These are phyloP conservation scores for Avena sativa DNA, from an alignment of 176 grass and related monocot genomes.

Conservation along the genomic window DNA sequence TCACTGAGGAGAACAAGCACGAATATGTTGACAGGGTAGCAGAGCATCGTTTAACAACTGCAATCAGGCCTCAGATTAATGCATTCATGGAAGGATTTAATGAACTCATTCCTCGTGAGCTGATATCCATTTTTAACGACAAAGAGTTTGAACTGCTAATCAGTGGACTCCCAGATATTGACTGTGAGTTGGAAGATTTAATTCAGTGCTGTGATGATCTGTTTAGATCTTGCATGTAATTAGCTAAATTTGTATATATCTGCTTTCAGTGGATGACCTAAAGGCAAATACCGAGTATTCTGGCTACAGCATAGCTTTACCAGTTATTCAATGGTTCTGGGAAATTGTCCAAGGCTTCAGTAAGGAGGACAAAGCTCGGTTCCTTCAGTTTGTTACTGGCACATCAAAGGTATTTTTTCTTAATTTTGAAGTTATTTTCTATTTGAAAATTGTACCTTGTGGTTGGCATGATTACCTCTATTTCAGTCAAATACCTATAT, in stretches of 20 bases:
- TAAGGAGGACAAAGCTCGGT: slow-evolving; percentile 98
- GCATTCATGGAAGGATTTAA: slow-evolving; percentile 92
- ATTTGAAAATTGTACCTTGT: not conserved
- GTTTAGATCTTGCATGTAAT: not conserved
- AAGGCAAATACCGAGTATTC: slow-evolving; percentile 97
- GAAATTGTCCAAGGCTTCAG: slow-evolving; percentile 94
- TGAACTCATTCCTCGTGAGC: slow-evolving; percentile 81
- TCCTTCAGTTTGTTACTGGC: slow-evolving; percentile 97
- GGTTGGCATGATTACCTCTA: not conserved
- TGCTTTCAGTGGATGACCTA: slow-evolving; percentile 89
- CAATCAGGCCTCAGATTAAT: slow-evolving; percentile 97
- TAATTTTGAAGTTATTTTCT: not conserved
- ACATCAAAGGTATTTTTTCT: slow-evolving; percentile 85
- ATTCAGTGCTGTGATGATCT: slow-evolving; percentile 1
- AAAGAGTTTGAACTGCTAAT: slow-evolving; percentile 98
- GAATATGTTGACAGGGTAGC: slow-evolving; percentile 89
- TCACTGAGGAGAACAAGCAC: slow-evolving; percentile 97
- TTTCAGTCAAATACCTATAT: not conserved
- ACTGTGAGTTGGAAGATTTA: slow-evolving; percentile 68
- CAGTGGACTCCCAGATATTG: slow-evolving; percentile 97
- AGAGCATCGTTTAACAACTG: slow-evolving; percentile 92
- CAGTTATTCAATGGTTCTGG: slow-evolving; percentile 99
- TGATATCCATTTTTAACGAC: slow-evolving; percentile 98
- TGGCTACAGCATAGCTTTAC: slow-evolving; percentile 93
- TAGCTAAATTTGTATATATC: slow-evolving; percentile 23